Conservation (phyloP, 257 asterid species). For the Solanum medicagineum region DNA sequence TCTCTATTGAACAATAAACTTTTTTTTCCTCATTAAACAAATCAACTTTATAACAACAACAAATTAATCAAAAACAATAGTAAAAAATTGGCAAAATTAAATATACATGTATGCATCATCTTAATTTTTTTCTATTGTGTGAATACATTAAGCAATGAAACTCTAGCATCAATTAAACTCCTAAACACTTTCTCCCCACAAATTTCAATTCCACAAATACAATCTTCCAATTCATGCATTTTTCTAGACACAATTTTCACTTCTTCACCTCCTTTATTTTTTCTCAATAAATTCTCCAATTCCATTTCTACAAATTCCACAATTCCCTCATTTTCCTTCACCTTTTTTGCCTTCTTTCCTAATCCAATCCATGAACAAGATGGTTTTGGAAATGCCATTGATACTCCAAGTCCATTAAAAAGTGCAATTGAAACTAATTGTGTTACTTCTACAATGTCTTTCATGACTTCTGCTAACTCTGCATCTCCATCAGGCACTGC, state of each 20-base stretch:
- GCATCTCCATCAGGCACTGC: constrained; percentile 23
- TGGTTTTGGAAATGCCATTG: constrained; percentile 34
- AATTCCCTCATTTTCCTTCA: constrained; percentile 28
- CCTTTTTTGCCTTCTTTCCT: constrained; percentile 29
- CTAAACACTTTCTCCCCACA: constrained; percentile 61
- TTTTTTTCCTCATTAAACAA: neutral
- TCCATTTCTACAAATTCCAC: constrained; percentile 25
- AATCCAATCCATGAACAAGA: constrained; percentile 23
- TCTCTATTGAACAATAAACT: neutral
- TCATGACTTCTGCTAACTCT: constrained; percentile 31
- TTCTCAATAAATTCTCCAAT: constrained; percentile 41
- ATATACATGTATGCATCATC: neutral
- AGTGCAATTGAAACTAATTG: constrained; percentile 28
- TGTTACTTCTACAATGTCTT: constrained; percentile 50
- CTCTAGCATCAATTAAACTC: constrained; percentile 69
- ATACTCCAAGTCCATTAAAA: constrained; percentile 36
- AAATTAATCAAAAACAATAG: neutral
- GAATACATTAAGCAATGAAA: constrained; percentile 69
- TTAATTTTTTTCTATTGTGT: constrained; percentile 20
- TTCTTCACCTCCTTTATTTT: constrained; percentile 34
- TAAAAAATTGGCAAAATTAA: neutral
- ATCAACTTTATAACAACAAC: neutral
- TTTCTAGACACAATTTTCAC: constrained; percentile 34
- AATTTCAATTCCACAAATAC: constrained; percentile 45
- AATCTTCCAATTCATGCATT: constrained; percentile 51